Base-by-base conservation (phyloP, 306 rosid genomes). In the Quercus berberidifolia region DNA sequence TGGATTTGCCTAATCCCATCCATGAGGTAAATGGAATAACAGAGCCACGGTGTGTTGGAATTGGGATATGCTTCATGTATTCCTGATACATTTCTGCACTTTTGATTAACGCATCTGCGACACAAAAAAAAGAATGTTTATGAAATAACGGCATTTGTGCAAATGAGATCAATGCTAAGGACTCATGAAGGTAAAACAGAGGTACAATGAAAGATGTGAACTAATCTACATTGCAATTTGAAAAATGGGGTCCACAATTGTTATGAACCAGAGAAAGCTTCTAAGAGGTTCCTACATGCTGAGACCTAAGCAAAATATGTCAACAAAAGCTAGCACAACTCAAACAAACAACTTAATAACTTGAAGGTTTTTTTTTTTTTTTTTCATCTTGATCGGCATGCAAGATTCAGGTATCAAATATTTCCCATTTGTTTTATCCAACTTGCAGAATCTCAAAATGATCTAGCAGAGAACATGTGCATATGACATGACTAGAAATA, bases 51-150 rank as follows among this genome's bases (percentile, higher is more conserved):
- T 26, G 81, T 15, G 71, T 80, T 13, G 99, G 99, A 79, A 95
- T 82, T 55, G 94, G 92, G 68, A 95, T 75, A 76, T 81, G 97
- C 86, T 89, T 93, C 98, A 90, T 95, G 91, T 89, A 93, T 5
- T 89, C 96, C 80, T 91, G 99, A 91, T 95, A 95, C 96, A 93
- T 89, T 84, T 85, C 91, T 28, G 99, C 99, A 84, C 93, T 84
- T 80, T 78, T 87, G 43, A 64, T 79, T 85, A 95, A 75, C 74
- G 82, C 85, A 35, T 83, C 98, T 93, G 88, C 58, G 18, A 18
- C 28, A 49, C 4, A 11, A 41, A 41, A 23, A 26, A 31, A 74
- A 80, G 33, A 62, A 83, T 18, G 78, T 64, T 56, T 59, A 75
- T 55, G 74, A 64, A 54, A 70, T 23, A 35, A 59, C 67, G 78